Evolutionary conservation across 2,329 filamentous ascomycete genomes (phyloP).

Genomic region (Penicillium sp.): DNA sequence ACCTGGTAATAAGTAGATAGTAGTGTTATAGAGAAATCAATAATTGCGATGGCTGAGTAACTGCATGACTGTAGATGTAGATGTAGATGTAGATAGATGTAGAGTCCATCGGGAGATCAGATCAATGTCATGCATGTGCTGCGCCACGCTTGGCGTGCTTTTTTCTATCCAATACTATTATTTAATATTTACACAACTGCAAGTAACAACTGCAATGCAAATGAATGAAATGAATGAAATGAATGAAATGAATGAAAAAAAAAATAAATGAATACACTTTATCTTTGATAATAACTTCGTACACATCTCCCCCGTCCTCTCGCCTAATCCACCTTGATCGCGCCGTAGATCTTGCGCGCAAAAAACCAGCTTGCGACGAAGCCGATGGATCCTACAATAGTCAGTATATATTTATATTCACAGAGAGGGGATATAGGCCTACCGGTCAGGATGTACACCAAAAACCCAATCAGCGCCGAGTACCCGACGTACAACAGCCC

Average conservation of each 20-base stretch:
- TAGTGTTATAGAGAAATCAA: background rate
- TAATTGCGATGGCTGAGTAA: background rate
- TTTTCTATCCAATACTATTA: background rate
- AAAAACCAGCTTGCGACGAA: slow-evolving; percentile 96
- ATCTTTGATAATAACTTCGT: background rate
- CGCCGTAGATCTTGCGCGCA: slow-evolving; percentile 86
- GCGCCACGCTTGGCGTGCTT: slow-evolving; percentile 9
- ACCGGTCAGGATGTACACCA: slow-evolving; percentile 95
- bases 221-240: too few species aligned
- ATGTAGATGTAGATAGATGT: too few species aligned
- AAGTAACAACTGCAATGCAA: background rate
- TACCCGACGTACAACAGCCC: slow-evolving; percentile 93
- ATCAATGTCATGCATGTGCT: slow-evolving; percentile 1
- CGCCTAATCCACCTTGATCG: slow-evolving; percentile 90
- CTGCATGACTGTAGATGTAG: background rate
- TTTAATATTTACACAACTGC: background rate
- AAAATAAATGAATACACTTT: background rate
- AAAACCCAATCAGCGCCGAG: slow-evolving; percentile 78
- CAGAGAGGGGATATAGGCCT: slow-evolving; percentile 38
- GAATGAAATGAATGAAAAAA: background rate
- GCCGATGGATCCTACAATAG: slow-evolving; percentile 74
- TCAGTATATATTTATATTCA: background rate
- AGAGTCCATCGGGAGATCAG: too few species aligned
- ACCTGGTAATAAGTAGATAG: too few species aligned
- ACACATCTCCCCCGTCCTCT: background rate